These are phyloP conservation scores for Coniochaeta sp. DNA, from an alignment of 2,329 filamentous ascomycete genomes.

Conservation along the genomic window DNA sequence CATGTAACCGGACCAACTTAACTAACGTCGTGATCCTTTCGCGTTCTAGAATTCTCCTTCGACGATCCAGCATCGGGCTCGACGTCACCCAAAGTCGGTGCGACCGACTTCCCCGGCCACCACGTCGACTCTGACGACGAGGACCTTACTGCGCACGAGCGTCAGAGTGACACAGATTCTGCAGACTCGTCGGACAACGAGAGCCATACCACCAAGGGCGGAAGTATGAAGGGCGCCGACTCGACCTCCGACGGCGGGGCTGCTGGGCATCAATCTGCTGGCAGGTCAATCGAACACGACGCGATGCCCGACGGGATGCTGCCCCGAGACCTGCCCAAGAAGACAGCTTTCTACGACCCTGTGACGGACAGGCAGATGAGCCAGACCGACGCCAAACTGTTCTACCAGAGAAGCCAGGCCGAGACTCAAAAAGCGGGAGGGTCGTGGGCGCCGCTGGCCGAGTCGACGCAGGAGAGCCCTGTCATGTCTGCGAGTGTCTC, in stretches of 20 bases:
- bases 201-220: constrained; percentile 1
- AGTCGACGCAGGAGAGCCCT: constrained; percentile 39
- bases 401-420: constrained; percentile 83
- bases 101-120: constrained; percentile 20
- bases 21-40: neutral
- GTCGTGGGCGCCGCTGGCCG: constrained; percentile 28
- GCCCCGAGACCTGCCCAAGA: constrained; percentile 51
- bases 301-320: constrained; percentile 49
- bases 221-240: neutral
- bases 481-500: constrained; percentile 19
- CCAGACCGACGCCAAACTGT: constrained; percentile 88
- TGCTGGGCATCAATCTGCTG: neutral
- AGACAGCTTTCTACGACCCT: constrained; percentile 88
- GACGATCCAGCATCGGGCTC: constrained; percentile 22
- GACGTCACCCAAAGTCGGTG: constrained; percentile 23
- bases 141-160: constrained; percentile 19
- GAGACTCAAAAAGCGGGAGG: constrained; percentile 36
- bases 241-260: neutral
- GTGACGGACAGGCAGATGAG: constrained; percentile 91
- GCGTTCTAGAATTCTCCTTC: constrained; percentile 1
- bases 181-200: constrained; percentile 14
- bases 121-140: constrained; percentile 29
- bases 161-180: constrained; percentile 23
- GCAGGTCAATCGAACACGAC: neutral
- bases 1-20: neutral